Conservation (phyloP, 768 basidiomycete species). For the Boletus coccyginus region DNA sequence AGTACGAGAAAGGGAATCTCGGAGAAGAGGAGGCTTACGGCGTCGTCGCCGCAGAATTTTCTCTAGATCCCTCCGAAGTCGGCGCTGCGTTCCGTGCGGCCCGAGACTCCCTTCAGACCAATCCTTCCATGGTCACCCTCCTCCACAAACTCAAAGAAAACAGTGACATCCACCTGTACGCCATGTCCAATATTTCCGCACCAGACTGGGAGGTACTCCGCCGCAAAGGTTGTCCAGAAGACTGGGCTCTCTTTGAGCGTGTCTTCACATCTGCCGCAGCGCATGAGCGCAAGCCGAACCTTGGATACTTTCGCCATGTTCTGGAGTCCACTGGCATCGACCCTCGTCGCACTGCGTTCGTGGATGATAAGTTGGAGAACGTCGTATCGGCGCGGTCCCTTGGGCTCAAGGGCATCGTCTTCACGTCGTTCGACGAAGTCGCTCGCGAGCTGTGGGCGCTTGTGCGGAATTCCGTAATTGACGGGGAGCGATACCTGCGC, state of each 20-base stretch:
- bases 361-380: constrained; percentile 24
- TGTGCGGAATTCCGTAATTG: constrained; percentile 14
- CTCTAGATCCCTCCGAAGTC: constrained; percentile 13
- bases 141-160: constrained; percentile 13
- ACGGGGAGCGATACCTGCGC: constrained; percentile 14
- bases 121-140: constrained; percentile 13
- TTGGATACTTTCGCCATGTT: constrained; percentile 17
- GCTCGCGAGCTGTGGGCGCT: constrained; percentile 12
- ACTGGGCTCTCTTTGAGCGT: constrained; percentile 20
- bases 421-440: constrained; percentile 16
- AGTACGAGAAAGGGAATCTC: constrained; percentile 22
- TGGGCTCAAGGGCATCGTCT: constrained; percentile 20
- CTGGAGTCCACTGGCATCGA: constrained; percentile 16
- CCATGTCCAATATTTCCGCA: constrained; percentile 23
- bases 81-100: constrained; percentile 5
- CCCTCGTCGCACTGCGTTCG: constrained; percentile 19
- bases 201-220: constrained; percentile 22
- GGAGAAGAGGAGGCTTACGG: constrained; percentile 8
- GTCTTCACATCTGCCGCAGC: constrained; percentile 20
- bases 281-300: constrained; percentile 20
- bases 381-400: constrained; percentile 18
- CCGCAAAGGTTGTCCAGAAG: constrained; percentile 7
- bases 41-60: constrained; percentile 12
- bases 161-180: constrained; percentile 11
- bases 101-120: constrained; percentile 5